Evolutionary conservation across 108 stramenopile species (phyloP).

Genomic region (Cylindrotheca closterium): DNA sequence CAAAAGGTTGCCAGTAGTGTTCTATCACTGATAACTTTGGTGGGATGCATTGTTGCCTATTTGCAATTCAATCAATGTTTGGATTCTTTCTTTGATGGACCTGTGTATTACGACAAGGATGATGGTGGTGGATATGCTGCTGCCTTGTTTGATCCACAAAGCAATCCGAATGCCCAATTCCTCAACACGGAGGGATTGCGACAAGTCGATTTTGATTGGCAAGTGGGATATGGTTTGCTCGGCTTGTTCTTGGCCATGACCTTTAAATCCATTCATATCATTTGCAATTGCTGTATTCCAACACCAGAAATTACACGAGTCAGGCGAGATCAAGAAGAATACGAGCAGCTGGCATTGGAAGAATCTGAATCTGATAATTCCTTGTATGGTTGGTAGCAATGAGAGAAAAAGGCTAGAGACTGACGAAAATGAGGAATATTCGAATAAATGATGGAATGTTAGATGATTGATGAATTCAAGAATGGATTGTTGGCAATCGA

Average conservation of each 20-base stretch:
- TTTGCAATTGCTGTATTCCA: slow-evolving; percentile 20
- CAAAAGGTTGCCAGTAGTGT: background rate
- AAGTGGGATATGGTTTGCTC: slow-evolving; percentile 7
- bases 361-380: background rate
- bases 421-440: no score
- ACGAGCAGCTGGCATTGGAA: slow-evolving; percentile 10
- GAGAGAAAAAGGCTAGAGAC: no score
- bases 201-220: slow-evolving; percentile 19
- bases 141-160: background rate
- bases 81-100: background rate
- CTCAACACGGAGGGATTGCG: background rate
- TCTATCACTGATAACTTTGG: slow-evolving; percentile 3
- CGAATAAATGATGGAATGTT: no score
- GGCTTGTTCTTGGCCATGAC: slow-evolving; percentile 11
- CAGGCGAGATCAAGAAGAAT: slow-evolving; percentile 16
- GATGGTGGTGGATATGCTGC: background rate
- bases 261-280: slow-evolving; percentile 14
- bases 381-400: background rate
- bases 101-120: background rate
- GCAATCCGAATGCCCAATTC: background rate
- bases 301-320: slow-evolving; percentile 29
- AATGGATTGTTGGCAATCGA: no score
- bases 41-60: slow-evolving; percentile 4
- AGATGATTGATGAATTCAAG: no score
- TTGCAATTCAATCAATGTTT: slow-evolving; percentile 6